A percentile compares a stretch with the other conserved stretches of the same genome.
phyloP scores from a whole-genome alignment of 352 stramenopile genomes.

The Pythium biforme region DNA sequence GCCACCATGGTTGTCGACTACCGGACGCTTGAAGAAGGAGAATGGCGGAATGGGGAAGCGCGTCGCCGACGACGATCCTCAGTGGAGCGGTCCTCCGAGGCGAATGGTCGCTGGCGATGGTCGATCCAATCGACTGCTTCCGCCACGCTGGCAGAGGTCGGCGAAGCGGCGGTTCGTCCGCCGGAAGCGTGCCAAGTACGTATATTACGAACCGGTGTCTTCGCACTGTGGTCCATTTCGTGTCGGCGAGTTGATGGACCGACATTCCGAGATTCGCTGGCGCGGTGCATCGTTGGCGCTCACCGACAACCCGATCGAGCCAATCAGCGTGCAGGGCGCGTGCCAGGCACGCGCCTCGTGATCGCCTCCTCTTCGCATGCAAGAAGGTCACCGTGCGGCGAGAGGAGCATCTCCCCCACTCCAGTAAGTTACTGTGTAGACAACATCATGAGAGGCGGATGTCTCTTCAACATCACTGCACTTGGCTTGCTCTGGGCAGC shows the following conservation, averaged over 20 bases:
- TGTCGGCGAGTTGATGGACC: neutral
- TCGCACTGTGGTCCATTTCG: neutral
- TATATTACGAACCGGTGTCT: too few relatives aligned
- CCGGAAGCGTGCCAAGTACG: neutral
- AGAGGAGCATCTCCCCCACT: too few relatives aligned
- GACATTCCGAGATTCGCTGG: conserved; percentile 11
- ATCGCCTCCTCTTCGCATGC: too few relatives aligned
- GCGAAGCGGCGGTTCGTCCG: too few relatives aligned
- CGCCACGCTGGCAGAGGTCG: conserved; percentile 8
- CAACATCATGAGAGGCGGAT: too few relatives aligned
- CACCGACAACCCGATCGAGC: neutral
- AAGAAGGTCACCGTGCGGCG: too few relatives aligned
- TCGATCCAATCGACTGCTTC: too few relatives aligned
- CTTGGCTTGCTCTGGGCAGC: too few relatives aligned
- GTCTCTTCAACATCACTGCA: too few relatives aligned
- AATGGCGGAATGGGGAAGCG: neutral
- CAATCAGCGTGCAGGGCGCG: conserved; percentile 17
- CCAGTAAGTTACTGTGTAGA: too few relatives aligned
- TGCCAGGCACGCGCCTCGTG: conserved; percentile 9
- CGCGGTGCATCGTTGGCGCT: neutral
- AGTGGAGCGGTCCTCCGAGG: neutral
- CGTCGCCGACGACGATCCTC: neutral
- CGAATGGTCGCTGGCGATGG: neutral
- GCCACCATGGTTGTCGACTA: conserved; percentile 11
- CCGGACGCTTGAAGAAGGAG: too few relatives aligned